Evolutionary conservation across 805 yeast genomes (phyloP).

Genomic region (Schwanniomyces polymorphus): DNA sequence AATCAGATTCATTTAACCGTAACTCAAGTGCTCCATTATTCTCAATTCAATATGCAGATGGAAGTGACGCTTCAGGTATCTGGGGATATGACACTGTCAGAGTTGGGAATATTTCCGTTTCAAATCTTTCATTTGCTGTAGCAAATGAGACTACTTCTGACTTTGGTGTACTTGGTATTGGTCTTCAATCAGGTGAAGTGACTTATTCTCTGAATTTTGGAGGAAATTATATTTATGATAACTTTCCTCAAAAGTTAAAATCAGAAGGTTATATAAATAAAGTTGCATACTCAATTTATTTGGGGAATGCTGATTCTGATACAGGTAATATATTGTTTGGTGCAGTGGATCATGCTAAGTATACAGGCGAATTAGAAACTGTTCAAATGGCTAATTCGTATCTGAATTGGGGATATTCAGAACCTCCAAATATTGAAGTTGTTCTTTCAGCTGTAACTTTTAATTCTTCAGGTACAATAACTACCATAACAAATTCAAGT

Average conservation of each 20-base stretch:
- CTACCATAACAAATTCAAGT: slow-evolving; percentile 15
- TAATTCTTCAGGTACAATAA: slow-evolving; percentile 8
- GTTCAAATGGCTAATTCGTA: slow-evolving; percentile 45
- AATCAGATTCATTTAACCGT: slow-evolving; percentile 36
- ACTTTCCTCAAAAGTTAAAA: slow-evolving; percentile 35
- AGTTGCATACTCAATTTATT: slow-evolving; percentile 35
- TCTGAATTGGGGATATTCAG: slow-evolving; percentile 24
- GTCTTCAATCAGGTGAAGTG: slow-evolving; percentile 66
- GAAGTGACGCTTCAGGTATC: slow-evolving; percentile 46
- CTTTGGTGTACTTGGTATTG: slow-evolving; percentile 74
- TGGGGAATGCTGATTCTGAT: slow-evolving; percentile 22
- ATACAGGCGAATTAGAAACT: slow-evolving; percentile 30
- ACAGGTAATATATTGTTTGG: slow-evolving; percentile 40
- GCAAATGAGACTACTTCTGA: slow-evolving; percentile 65
- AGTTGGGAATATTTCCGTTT: slow-evolving; percentile 49
- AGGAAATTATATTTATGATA: slow-evolving; percentile 34
- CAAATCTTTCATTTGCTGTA: slow-evolving; percentile 67
- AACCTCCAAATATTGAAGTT: slow-evolving; percentile 49
- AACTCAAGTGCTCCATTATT: slow-evolving; percentile 44
- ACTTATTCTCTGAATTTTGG: slow-evolving; percentile 33
- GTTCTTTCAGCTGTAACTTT: slow-evolving; percentile 41
- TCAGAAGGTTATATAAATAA: slow-evolving; percentile 32
- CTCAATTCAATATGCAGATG: slow-evolving; percentile 48
- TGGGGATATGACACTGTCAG: slow-evolving; percentile 66
- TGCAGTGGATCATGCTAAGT: too few species aligned